Percentiles rank a stretch among this genome's conserved stretches.
Conservation (phyloP, 2,329 filamentous ascomycete species). For the Anisogramma anomala region DNA sequence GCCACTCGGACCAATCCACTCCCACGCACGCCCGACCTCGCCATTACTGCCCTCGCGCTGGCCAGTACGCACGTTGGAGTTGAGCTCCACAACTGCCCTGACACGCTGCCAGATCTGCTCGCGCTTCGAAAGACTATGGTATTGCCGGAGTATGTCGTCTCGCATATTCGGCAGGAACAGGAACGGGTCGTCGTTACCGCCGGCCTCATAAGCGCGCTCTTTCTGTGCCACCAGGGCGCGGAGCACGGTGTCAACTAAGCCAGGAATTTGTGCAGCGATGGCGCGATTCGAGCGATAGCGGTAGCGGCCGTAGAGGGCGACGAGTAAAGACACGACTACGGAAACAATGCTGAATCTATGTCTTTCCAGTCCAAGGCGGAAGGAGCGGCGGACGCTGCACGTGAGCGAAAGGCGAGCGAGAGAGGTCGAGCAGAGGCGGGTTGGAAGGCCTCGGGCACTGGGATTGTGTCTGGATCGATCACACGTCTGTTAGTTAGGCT, state of each 20-base stretch:
- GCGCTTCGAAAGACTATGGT: constrained; percentile 65
- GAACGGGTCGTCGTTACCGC: constrained; percentile 66
- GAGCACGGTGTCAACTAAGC: constrained; percentile 72
- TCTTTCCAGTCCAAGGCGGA: constrained; percentile 72
- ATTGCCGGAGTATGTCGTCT: constrained; percentile 76
- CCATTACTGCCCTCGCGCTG: constrained; percentile 57
- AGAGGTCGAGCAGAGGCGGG: constrained; percentile 69
- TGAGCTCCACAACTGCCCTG: constrained; percentile 75
- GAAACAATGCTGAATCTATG: constrained; percentile 75
- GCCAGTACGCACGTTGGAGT: constrained; percentile 75
- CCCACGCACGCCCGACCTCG: constrained; percentile 56
- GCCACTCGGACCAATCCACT: constrained; percentile 53
- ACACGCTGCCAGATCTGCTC: constrained; percentile 80
- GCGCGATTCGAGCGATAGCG: constrained; percentile 51
- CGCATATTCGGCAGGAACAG: constrained; percentile 80
- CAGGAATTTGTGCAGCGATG: constrained; percentile 63
- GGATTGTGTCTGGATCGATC: constrained; percentile 60
- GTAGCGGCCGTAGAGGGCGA: constrained; percentile 51
- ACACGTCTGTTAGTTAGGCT: constrained; percentile 72
- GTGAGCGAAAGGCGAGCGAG: constrained; percentile 81
- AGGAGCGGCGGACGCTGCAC: constrained; percentile 67
- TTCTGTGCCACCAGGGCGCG: constrained; percentile 76
- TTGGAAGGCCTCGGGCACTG: constrained; percentile 50
- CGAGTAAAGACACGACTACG: constrained; percentile 39
- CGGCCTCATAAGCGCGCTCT: constrained; percentile 56